Base-by-base conservation (phyloP, 768 basidiomycete species). In the Lactifluus piperatus region DNA sequence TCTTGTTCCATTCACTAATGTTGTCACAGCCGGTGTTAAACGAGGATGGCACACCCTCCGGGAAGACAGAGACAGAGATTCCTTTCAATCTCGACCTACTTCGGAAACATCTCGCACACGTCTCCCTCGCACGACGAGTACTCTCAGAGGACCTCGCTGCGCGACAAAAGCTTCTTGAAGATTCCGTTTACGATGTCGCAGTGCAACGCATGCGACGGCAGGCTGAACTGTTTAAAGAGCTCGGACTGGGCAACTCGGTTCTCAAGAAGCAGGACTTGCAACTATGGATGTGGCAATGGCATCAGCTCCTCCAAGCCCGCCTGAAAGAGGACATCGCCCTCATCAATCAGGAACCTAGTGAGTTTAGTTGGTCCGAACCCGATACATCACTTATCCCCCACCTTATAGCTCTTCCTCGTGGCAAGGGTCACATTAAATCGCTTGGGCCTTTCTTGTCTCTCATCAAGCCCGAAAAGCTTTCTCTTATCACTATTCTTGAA, bases 201-300 rank as follows among this genome's bases (percentile, higher is more conserved):
- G 76, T 82, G 2, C 81, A 84, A 65, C 82, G 88, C 10, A 75
- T 89, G 60, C 77, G 80, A 68, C 81, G 84, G 56, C 81, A 91
- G 66, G 72, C 78, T 9, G 77, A 84, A 57, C 51, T 77, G 1
- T 78, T 91, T 52, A 76, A 80, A 5, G 73, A 78, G 29, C 74
- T 86, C 18, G 85, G 85, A 14, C 64, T 90, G 24, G 77, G 70
- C 27, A 75, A 73, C 58, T 72, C 71, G 20, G 71, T 73, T 9
- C 71, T 83, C 53, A 75, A 74, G 45, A 71, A 74, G 29, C 72
- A 73, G 16, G 78, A 82, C 62, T 73, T 94, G 26, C 83, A 84
- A 63, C 70, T 72, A 41, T 88, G 86, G 87, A 91, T 95, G 88
- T 91, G 87, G 86, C 74, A 81, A 7, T 95, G 92, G 92, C 86